Evolutionary conservation across 768 basidiomycete genomes (phyloP).

Genomic region (Pilatotrama ljubarskyi): DNA sequence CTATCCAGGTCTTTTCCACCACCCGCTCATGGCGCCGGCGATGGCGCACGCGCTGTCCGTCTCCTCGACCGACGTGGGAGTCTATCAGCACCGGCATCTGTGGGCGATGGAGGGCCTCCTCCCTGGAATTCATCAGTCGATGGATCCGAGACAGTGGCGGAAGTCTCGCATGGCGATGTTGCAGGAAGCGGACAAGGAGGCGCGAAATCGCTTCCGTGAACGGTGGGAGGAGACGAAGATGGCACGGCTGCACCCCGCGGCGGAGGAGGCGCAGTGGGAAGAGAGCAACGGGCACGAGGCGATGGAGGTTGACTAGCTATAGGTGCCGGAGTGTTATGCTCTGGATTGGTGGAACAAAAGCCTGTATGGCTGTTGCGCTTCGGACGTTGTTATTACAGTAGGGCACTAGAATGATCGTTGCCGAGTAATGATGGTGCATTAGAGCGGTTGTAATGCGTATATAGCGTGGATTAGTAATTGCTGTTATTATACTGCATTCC

Average conservation of each 20-base stretch:
- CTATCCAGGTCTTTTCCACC: conserved; percentile 69
- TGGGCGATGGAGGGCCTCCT: conserved; percentile 74
- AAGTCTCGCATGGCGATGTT: conserved; percentile 55
- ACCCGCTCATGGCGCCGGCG: conserved; percentile 53
- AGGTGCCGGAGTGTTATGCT: background rate
- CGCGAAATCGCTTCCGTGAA: conserved; percentile 24
- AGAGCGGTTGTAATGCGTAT: background rate
- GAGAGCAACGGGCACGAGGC: background rate
- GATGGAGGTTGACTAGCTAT: conserved; percentile 18
- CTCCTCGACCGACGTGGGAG: conserved; percentile 31
- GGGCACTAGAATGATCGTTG: conserved; percentile 1
- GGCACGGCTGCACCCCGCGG: conserved; percentile 5
- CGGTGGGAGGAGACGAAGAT: conserved; percentile 26
- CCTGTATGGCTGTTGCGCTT: no score
- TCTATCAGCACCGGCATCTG: conserved; percentile 50
- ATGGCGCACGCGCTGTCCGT: conserved; percentile 42
- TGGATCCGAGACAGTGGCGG: conserved; percentile 67
- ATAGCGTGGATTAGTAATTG: background rate
- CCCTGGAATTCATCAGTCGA: conserved; percentile 65
- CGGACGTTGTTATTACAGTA: background rate
- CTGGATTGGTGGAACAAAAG: no score
- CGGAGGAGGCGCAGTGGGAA: background rate
- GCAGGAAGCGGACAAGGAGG: conserved; percentile 55
- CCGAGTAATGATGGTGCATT: conserved; percentile 1
- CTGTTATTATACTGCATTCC: background rate